Conservation (phyloP, 495 filamentous ascomycete genomes). For the Aspergillus sclerotiicarbonarius region DNA sequence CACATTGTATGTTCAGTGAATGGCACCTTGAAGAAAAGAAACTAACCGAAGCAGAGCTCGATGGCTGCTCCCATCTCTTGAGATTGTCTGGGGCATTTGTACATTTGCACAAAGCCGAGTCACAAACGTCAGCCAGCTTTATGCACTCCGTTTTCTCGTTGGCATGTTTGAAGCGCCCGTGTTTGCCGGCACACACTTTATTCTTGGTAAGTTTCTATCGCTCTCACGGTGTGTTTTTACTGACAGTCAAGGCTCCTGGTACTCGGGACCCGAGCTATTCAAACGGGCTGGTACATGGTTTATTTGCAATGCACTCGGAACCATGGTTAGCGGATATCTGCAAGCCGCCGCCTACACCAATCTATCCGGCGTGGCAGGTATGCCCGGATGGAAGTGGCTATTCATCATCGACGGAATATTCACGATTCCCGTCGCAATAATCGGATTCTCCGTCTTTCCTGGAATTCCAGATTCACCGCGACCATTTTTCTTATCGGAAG, state of each 20-base stretch:
- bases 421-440: conserved; percentile 45
- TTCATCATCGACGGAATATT: conserved; percentile 52
- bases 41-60: conserved; percentile 26
- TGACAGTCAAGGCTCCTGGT: conserved; percentile 34
- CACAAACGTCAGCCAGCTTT: conserved; percentile 34
- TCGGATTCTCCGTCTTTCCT: conserved; percentile 46
- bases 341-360: conserved; percentile 49
- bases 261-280: conserved; percentile 39
- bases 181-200: conserved; percentile 43
- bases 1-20: conserved; percentile 22
- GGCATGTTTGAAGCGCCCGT: conserved; percentile 44
- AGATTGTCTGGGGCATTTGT: conserved; percentile 29
- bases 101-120: conserved; percentile 39
- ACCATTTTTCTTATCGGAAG: conserved; percentile 39
- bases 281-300: conserved; percentile 39
- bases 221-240: not conserved
- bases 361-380: conserved; percentile 41
- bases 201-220: conserved; percentile 26
- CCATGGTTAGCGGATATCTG: conserved; percentile 41
- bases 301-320: conserved; percentile 34
- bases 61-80: conserved; percentile 35
- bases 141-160: conserved; percentile 55
- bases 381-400: conserved; percentile 50
- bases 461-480: conserved; percentile 46
- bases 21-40: not conserved